Base-by-base conservation (phyloP, 257 asterid genomes). In the Misopates orontium region DNA sequence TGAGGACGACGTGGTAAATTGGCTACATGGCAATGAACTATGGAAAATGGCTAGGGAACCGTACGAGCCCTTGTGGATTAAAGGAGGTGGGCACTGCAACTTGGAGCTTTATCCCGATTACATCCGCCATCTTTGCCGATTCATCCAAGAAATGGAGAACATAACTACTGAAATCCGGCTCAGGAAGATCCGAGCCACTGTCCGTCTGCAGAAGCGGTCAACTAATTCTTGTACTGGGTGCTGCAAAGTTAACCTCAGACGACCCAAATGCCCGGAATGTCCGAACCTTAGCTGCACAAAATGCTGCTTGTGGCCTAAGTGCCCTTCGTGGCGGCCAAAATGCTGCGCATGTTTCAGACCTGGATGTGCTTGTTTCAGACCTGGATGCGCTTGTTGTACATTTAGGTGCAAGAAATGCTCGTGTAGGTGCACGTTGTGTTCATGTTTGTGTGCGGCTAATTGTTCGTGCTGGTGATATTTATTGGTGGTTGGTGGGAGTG, bases 11-110 rank as follows among this genome's bases (percentile, higher is more conserved):
- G 96, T 94, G 28, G 99, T 94, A 28, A 90, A 75, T 70, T 90
- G 96, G 91, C 69, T 90, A 69, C 99, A 94, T 11, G 99, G 99
- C 4, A 77, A 80, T 3, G 89, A 89, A 25, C 65, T 94, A 59
- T 94, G 98, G 96, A 79, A 91, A 74, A 81, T 82, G 95, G 83
- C 97, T 0, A 74, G 87, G 74, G 98, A 94, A 58, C 95, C 98
- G 4, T 94, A 86, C 9, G 99, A 94, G 65, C 98, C 99, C 49
- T 75, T 94, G 65, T 94, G 99, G 99, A 90, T 94, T 48, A 88
- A 88, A 80, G 99, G 99, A 18, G 99, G 99, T 0, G 99, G 99
- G 1, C 99, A 94, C 72, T 94, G 99, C 95, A 94, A 94, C 84
- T 78, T 94, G 77, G 99, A 94, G 85, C 96, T 94, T 7, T 94